Evolutionary conservation across 2,329 filamentous ascomycete species (phyloP), one percentile per base, ranked within the genome.

Genomic region (Diaporthe batatas): DNA sequence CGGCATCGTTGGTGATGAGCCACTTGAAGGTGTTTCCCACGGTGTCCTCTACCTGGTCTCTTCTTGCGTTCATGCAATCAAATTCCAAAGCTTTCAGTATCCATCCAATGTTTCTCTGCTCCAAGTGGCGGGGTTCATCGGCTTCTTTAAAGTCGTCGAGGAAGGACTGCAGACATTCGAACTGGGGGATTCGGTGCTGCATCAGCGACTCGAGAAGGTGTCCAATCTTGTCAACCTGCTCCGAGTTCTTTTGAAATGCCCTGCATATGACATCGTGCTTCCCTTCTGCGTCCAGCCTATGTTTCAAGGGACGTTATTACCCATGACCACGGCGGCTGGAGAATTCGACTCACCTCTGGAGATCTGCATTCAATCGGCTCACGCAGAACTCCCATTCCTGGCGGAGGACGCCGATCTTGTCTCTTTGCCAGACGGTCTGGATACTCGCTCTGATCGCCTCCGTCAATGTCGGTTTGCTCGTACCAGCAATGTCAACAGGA

Each of bases 111-210:
- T 68, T 68, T 32, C 64, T 49, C 44, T 54, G 14, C 47, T 68
- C 64, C 23, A 36, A 36, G 21, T 12, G 21, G 25, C 23, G 8
- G 1, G 8, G 5, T 6, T 47, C n/a, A 21, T 68, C 36, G 34
- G 47, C 44, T n/a, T 51, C 47, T 21, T n/a, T 12, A 18, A 53
- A 53, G 29, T 68, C 47, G 5, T 53, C 29, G 29, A 68, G 64
- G 29, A 68, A 68, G 11, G 64, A 68, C 21, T 68, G 44, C 14
- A 68, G 47, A 5, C 29, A 39, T 21, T 68, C 29, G 23, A 68
- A 47, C 12, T 68, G 21, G 6, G 44, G 8, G 5, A 10, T 12
- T 16, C 12, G 16, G 29, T 53, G 16, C 11, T 36, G n/a, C n/a
- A 68, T 11, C 6, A 68, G 64, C 8, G 44, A 51, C 4, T 68